phyloP scores from a whole-genome alignment of 2,329 filamentous ascomycete species.

The Trichophyton rubrum region DNA sequence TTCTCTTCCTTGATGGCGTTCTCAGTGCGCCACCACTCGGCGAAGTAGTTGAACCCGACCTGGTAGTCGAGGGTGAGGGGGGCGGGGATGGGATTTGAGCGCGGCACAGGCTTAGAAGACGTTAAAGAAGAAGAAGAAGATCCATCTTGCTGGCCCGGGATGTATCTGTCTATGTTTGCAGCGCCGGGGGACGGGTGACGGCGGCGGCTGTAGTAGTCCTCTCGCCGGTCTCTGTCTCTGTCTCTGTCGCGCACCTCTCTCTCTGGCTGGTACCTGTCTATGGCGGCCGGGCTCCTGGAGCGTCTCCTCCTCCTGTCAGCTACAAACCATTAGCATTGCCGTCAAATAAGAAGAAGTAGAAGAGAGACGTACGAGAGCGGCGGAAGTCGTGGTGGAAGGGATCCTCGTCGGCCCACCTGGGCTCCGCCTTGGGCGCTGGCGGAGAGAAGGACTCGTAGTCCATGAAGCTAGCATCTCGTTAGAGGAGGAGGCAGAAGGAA shows the following conservation, averaged over 20 bases:
- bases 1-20: constrained; percentile 52
- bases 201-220: constrained; percentile 48
- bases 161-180: constrained; percentile 50
- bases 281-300: constrained; percentile 49
- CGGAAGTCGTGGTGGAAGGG: constrained; percentile 32
- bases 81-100: constrained; percentile 47
- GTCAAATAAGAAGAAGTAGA: background rate
- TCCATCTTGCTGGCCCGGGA: constrained; percentile 45
- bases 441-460: constrained; percentile 31
- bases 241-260: constrained; percentile 14
- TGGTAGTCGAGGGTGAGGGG: constrained; percentile 53
- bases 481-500: background rate
- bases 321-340: constrained; percentile 2
- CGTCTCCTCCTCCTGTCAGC: constrained; percentile 36
- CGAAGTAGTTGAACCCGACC: constrained; percentile 55
- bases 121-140: constrained; percentile 6
- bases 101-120: constrained; percentile 40
- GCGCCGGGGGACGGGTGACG: constrained; percentile 46
- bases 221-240: constrained; percentile 37
- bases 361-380: constrained; percentile 31
- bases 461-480: background rate
- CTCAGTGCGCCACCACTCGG: constrained; percentile 55
- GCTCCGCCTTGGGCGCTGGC: constrained; percentile 17
- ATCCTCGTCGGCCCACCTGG: constrained; percentile 31
- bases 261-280: constrained; percentile 53